These are phyloP conservation scores for Mycena polygramma DNA, from an alignment of 768 basidiomycete genomes.

Conservation along the genomic window DNA sequence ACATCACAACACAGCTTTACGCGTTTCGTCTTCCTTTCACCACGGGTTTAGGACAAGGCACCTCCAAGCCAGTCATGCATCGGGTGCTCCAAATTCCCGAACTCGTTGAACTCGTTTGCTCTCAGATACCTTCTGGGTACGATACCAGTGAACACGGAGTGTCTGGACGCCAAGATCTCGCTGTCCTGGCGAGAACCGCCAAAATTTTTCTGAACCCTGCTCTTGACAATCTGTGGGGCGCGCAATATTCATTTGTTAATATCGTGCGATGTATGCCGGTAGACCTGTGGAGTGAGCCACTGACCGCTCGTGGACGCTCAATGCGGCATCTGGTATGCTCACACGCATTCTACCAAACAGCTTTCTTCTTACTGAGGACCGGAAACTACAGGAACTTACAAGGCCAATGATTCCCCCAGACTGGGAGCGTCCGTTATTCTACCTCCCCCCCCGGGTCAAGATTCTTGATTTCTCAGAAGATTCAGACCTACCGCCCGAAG, in stretches of 20 bases:
- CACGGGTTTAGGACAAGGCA: background rate
- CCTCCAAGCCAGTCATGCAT: background rate
- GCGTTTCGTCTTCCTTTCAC: background rate
- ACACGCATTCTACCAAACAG: no score
- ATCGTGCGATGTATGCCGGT: background rate
- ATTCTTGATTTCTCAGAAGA: background rate
- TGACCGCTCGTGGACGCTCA: no score
- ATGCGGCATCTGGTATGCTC: background rate
- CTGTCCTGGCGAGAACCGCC: background rate
- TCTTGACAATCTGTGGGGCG: background rate
- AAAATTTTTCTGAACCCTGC: background rate
- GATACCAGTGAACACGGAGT: no score
- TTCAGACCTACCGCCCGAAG: background rate
- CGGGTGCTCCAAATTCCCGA: background rate
- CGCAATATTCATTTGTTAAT: background rate
- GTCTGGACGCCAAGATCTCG: background rate
- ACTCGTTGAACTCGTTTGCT: background rate
- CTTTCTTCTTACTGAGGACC: background rate
- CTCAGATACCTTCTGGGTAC: background rate
- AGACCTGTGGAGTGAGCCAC: background rate
- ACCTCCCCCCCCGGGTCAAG: background rate
- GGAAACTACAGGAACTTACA: background rate
- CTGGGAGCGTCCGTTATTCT: slow-evolving; percentile 2
- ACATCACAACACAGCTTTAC: background rate
- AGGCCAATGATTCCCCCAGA: background rate